phyloP scores from a whole-genome alignment of 768 basidiomycete genomes.

The Porphyrellus cyaneotinctus region DNA sequence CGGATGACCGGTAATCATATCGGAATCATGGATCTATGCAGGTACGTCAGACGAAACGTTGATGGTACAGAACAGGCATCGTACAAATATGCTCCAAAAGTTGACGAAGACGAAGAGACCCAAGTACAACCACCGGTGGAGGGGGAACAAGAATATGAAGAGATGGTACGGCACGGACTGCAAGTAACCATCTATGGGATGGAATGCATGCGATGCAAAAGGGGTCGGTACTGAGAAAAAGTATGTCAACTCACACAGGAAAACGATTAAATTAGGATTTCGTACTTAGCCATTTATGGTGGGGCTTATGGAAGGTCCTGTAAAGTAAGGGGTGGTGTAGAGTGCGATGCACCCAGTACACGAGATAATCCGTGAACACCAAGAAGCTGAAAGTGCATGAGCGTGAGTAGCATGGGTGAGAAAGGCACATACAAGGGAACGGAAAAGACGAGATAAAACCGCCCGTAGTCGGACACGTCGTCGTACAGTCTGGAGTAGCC shows the following conservation, averaged over 20 bases:
- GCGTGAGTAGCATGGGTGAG: background rate
- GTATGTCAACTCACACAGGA: slow-evolving; percentile 4
- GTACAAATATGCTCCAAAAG: slow-evolving; percentile 87
- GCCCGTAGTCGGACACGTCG: slow-evolving; percentile 74
- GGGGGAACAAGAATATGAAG: slow-evolving; percentile 85
- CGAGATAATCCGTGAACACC: slow-evolving; percentile 84
- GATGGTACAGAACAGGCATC: slow-evolving; percentile 22
- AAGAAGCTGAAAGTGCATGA: slow-evolving; percentile 51
- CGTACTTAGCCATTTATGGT: slow-evolving; percentile 97
- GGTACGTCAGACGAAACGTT: background rate
- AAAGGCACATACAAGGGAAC: slow-evolving; percentile 54
- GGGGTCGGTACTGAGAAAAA: slow-evolving; percentile 80
- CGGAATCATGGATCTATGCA: slow-evolving; percentile 90
- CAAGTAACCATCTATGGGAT: slow-evolving; percentile 89
- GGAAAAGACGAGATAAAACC: slow-evolving; percentile 64
- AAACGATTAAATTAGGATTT: background rate
- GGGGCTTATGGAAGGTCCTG: slow-evolving; percentile 92
- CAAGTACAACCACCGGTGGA: slow-evolving; percentile 83
- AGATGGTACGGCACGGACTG: slow-evolving; percentile 96
- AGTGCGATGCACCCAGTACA: slow-evolving; percentile 96
- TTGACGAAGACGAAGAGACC: slow-evolving; percentile 88
- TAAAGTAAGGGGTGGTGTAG: slow-evolving; percentile 84
- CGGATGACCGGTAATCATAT: slow-evolving; percentile 92
- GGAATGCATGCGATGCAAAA: slow-evolving; percentile 97
- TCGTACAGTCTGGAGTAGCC: slow-evolving; percentile 82